Evolutionary conservation across 2,329 filamentous ascomycete genomes (phyloP).

Genomic region (Leptographium radiaticola): DNA sequence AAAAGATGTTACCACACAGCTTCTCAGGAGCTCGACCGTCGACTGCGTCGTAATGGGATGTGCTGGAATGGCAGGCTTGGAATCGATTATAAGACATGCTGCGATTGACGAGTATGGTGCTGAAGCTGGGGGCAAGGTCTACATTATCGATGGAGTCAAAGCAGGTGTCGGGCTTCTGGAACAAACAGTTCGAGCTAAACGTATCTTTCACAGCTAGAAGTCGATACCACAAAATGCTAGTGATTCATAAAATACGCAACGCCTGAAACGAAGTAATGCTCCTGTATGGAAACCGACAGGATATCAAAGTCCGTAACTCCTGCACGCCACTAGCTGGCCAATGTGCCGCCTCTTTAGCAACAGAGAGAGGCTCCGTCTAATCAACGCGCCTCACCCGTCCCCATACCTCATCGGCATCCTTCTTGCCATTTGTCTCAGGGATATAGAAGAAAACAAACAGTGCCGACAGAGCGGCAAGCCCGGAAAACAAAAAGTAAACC

Average conservation of each 20-base stretch:
- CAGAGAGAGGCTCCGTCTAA: conserved; percentile 13
- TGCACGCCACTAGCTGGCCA: no score
- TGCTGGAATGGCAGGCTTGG: conserved; percentile 81
- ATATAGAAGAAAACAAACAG: conserved; percentile 62
- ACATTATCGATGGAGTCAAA: conserved; percentile 69
- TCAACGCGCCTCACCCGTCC: conserved; percentile 47
- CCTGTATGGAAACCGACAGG: no score
- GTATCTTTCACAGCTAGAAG: conserved; percentile 19
- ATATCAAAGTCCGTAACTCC: background rate
- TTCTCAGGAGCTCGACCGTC: conserved; percentile 46
- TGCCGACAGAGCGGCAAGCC: conserved; percentile 53
- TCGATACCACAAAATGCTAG: background rate
- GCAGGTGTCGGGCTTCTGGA: conserved; percentile 53
- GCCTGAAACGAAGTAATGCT: no score
- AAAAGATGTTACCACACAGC: conserved; percentile 51
- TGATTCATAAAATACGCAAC: background rate
- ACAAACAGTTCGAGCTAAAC: conserved; percentile 32
- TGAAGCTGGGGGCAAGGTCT: conserved; percentile 38
- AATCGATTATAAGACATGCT: conserved; percentile 58
- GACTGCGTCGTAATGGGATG: conserved; percentile 72
- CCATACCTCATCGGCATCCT: conserved; percentile 83
- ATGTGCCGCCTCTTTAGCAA: no score
- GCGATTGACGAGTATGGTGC: conserved; percentile 51
- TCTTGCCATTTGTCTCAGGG: conserved; percentile 81
- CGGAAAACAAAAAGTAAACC: conserved; percentile 87